Evolutionary conservation across 768 basidiomycete species (phyloP), one percentile per base, ranked within the genome.

Genomic region (Clathrus columnatus): DNA sequence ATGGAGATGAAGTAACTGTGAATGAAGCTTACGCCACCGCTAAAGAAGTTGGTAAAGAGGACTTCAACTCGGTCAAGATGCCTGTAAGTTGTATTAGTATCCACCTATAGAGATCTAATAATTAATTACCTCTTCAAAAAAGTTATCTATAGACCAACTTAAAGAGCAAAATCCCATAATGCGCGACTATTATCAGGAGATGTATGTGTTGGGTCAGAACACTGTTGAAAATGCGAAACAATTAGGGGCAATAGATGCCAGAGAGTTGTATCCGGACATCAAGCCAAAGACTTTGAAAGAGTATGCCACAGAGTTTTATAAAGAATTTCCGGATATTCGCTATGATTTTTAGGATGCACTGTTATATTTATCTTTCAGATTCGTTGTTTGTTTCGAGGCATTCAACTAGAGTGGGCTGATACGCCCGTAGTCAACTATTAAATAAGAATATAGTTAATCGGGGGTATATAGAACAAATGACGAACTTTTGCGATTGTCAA

Each of bases 241-340:
- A 16, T 57, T 63, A 0, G 67, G 68, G 2, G 64, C 64, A 16
- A 52, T 69, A n/a, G 64, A 70, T 50, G 65, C 64, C 11, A 55
- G 58, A 16, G 63, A 65, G 61, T 54, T 70, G 21, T 69, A 70
- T 53, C 64, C 66, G 0, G 67, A 69, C 43, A 29, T 68, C 30
- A 50, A 50, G 14, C 32, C 57, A n/a, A 48, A 41, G 4, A 43
- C 43, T 8, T 24, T 68, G 8, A 64, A 60, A 51, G 65, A 68
- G 20, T 62, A 57, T 45, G 63, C 66, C 32, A 59, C 56, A 58
- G 57, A 61, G 21, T 64, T 62, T 30, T 68, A 65, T 53, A 42
- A 27, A 17, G 30, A n/a, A 47, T n/a, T 11, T 14, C 36, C 36
- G n/a, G 36, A 36, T 14, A 36, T 36, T 36, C 14, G n/a, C 11